Evolutionary conservation across 371 early-diverging fungal genomes (phyloP).

Genomic region (Rhizopus microsporus): DNA sequence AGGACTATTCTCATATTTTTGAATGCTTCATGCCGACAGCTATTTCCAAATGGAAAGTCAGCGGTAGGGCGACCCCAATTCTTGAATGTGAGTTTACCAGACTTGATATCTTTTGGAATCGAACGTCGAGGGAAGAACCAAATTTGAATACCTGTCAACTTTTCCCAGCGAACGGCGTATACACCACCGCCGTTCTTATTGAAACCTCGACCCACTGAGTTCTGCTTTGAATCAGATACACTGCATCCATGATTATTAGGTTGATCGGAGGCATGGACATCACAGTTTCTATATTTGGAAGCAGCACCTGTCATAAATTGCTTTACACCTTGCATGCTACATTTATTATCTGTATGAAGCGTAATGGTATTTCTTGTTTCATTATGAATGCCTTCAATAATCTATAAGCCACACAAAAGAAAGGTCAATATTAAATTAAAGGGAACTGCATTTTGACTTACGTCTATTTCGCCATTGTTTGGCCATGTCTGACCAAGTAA

Average conservation of each 20-base stretch:
- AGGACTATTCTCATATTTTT: conserved; percentile 14
- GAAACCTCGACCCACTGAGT: conserved; percentile 31
- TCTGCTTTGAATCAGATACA: background rate
- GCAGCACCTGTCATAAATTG: background rate
- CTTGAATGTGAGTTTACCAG: conserved; percentile 20
- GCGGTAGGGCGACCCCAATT: conserved; percentile 31
- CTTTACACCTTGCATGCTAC: conserved; percentile 9
- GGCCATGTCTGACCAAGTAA: conserved; percentile 41
- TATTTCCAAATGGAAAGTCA: conserved; percentile 19
- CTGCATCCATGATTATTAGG: conserved; percentile 26
- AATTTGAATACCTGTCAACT: conserved; percentile 28
- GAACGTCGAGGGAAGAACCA: conserved; percentile 34
- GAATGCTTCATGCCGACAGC: conserved; percentile 10
- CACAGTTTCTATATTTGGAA: conserved; percentile 5
- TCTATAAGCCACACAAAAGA: conserved; percentile 1
- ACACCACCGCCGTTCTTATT: conserved; percentile 41
- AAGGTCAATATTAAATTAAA: background rate
- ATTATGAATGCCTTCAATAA: conserved; percentile 40
- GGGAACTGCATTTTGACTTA: conserved; percentile 3
- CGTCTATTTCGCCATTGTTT: conserved; percentile 39
- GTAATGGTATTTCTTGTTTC: conserved; percentile 26
- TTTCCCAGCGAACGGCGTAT: conserved; percentile 33
- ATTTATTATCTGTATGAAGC: conserved; percentile 19
- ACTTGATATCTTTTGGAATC: conserved; percentile 36
- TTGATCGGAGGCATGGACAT: conserved; percentile 14